Conservation (phyloP, 768 basidiomycete species). For the Boletus eberwhitei region DNA sequence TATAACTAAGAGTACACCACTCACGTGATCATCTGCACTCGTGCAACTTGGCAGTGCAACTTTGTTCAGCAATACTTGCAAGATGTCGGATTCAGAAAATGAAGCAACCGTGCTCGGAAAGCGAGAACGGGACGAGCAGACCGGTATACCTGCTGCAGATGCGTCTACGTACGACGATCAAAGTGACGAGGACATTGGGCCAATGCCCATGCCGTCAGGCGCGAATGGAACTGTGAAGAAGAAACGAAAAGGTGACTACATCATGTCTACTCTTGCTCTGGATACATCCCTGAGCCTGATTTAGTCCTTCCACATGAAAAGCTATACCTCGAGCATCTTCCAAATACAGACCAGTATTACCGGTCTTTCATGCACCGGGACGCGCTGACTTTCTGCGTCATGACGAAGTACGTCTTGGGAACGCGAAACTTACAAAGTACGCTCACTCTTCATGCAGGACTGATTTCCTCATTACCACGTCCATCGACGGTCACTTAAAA, state of each 20-base stretch:
- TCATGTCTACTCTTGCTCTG: conserved; percentile 7
- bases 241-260: conserved; percentile 73
- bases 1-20: neutral
- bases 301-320: conserved; percentile 91
- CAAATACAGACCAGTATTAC: conserved; percentile 89
- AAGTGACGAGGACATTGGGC: conserved; percentile 78
- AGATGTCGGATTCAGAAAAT: conserved; percentile 46
- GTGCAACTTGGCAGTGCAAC: neutral
- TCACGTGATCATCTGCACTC: conserved; percentile 7
- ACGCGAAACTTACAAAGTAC: too few species aligned
- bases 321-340: conserved; percentile 89
- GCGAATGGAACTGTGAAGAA: conserved; percentile 51
- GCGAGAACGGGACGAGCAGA: conserved; percentile 43
- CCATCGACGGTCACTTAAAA: conserved; percentile 92
- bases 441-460: conserved; percentile 53
- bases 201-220: conserved; percentile 70
- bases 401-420: conserved; percentile 67
- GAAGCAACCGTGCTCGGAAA: conserved; percentile 63
- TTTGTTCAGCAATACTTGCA: neutral
- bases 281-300: neutral
- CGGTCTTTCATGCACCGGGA: conserved; percentile 99
- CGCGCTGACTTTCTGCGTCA: conserved; percentile 79
- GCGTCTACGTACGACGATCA: conserved; percentile 38
- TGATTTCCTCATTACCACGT: conserved; percentile 91
- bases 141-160: conserved; percentile 16